Evolutionary conservation across 2,329 filamentous ascomycete genomes (phyloP), one percentile per base, ranked within the genome.

Genomic region (Fusarium globosum): DNA sequence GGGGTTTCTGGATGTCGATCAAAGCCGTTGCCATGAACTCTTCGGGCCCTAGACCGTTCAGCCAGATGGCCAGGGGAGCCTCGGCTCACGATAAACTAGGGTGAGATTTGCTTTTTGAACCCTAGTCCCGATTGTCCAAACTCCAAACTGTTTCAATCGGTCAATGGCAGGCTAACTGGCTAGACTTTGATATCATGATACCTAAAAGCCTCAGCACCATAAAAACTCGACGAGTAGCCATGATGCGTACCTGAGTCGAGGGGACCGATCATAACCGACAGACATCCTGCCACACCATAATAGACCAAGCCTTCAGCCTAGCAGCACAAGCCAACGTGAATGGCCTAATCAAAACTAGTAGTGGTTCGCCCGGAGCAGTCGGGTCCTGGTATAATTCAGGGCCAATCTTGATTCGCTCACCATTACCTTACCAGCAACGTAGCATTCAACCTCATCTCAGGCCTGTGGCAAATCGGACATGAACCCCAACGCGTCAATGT

Each of bases 391-490:
- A 49, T 49, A 61, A 42, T 49, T 48, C 35, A 60, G 42, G 38
- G 21, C 66, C 12, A 56, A 53, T 70, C 52, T 60, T 73, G 72
- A 68, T 73, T 73, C 67, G 73, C 57, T 38, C 52, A 68, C 42
- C 62, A 46, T 53, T 53, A 56, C 59, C 41, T 71, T 68, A 61
- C 66, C 73, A 74, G 72, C 66, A 75, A 75, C 73, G 73, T 75
- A 75, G 70, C 70, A 75, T 75, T 43, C 61, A 68, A 74, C 60
- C 60, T 74, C 64, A 75, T 60, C 46, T 64, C 59, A 46, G 64
- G 66, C 48, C 65, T 71, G 72, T 73, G 73, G 72, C 73, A 71
- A 75, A 75, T 63, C 72, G 73, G 73, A 66, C 71, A 66, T 74
- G 53, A 65, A 69, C 36, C 72, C 68, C 56, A 72, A 69, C 71